Evolutionary conservation across 2,329 filamentous ascomycete species (phyloP).

Genomic region (Dactylellina leptospora): DNA sequence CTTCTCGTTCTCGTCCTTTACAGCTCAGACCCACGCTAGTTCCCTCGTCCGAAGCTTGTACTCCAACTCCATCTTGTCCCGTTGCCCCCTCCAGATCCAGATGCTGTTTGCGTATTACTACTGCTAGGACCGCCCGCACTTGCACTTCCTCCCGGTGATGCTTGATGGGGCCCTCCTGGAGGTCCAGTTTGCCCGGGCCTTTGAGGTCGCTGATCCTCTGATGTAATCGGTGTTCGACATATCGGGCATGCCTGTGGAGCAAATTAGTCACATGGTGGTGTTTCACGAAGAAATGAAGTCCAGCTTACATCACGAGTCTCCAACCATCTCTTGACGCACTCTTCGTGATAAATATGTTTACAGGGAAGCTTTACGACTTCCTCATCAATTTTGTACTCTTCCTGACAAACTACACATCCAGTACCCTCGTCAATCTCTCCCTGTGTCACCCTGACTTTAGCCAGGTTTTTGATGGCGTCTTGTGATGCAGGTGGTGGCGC

Average conservation of each 20-base stretch:
- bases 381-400: constrained; percentile 76
- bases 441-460: constrained; percentile 74
- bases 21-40: no score
- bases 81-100: constrained; percentile 35
- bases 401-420: constrained; percentile 96
- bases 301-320: constrained; percentile 56
- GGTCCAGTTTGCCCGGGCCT: constrained; percentile 36
- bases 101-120: constrained; percentile 35
- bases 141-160: constrained; percentile 8
- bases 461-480: constrained; percentile 75
- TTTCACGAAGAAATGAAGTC: neutral
- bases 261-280: constrained; percentile 1
- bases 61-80: constrained; percentile 45
- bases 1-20: neutral
- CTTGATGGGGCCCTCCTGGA: constrained; percentile 20
- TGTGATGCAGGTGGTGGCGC: constrained; percentile 83
- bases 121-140: neutral
- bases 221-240: constrained; percentile 56
- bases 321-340: constrained; percentile 56
- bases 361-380: constrained; percentile 83
- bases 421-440: constrained; percentile 75
- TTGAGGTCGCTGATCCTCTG: constrained; percentile 52
- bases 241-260: constrained; percentile 55
- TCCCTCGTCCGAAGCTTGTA: constrained; percentile 31
- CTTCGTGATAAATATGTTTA: constrained; percentile 67